Conservation (phyloP, 306 rosid genomes). For the Sesbania bispinosa region DNA sequence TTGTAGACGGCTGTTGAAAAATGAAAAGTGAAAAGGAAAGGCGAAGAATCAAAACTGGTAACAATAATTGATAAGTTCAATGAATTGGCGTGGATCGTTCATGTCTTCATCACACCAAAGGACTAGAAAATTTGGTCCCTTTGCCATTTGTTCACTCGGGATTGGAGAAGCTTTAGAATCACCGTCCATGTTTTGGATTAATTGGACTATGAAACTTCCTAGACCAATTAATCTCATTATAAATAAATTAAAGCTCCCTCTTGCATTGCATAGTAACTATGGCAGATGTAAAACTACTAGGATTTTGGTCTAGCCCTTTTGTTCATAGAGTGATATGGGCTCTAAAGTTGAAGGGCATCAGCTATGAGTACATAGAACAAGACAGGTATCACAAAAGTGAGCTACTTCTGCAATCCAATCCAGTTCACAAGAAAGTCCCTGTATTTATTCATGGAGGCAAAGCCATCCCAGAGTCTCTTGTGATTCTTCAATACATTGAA, state of each 20-base stretch:
- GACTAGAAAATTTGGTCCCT: no score
- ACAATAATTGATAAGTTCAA: no score
- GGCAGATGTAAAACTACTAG: slow-evolving; percentile 40
- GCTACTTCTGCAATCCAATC: slow-evolving; percentile 41
- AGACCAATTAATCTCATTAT: background rate
- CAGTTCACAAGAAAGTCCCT: slow-evolving; percentile 50
- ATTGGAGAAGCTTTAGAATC: background rate
- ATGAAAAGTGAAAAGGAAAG: no score
- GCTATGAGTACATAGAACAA: slow-evolving; percentile 40
- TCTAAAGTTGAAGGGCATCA: slow-evolving; percentile 43
- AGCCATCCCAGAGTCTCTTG: slow-evolving; percentile 33
- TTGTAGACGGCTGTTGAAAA: no score
- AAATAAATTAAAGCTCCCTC: background rate
- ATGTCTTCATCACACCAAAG: no score
- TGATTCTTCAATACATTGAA: slow-evolving; percentile 49
- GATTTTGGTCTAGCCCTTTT: slow-evolving; percentile 48
- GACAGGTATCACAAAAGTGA: slow-evolving; percentile 32
- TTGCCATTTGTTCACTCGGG: no score
- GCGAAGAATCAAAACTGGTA: no score
- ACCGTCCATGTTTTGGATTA: background rate
- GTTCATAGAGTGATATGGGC: slow-evolving; percentile 45
- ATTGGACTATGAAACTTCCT: no score
- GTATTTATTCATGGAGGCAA: slow-evolving; percentile 47
- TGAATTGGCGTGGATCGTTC: no score
- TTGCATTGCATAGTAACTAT: background rate